phyloP scores from a whole-genome alignment of 495 filamentous ascomycete species.

The Neurospora sp. region DNA sequence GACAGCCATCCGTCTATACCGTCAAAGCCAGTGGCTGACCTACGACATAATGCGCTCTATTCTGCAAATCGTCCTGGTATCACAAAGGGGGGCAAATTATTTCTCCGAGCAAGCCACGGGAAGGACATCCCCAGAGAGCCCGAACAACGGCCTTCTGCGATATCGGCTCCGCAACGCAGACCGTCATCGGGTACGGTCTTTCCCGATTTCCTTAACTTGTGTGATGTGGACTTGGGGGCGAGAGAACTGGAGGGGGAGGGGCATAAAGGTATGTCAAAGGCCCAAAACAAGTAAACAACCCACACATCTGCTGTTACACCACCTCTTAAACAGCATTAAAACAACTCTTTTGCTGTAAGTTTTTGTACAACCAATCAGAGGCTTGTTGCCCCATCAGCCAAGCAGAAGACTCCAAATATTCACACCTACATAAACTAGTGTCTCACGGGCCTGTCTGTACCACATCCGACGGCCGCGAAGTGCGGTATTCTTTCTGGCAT shows the following conservation, averaged over 20 bases:
- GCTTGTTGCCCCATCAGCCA: background rate
- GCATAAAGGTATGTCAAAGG: background rate
- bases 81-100: background rate
- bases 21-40: background rate
- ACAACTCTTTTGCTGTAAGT: background rate
- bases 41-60: background rate
- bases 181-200: background rate
- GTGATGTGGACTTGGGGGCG: background rate
- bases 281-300: background rate
- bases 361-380: background rate
- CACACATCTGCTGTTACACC: background rate
- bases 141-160: background rate
- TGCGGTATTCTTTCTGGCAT: background rate
- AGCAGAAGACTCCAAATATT: background rate
- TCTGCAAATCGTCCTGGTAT: background rate
- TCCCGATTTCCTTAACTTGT: background rate
- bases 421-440: background rate
- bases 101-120: background rate
- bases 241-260: background rate
- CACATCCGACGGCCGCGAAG: background rate
- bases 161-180: background rate
- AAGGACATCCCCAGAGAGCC: background rate
- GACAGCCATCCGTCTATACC: background rate
- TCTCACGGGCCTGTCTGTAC: background rate
- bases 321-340: background rate